Percentiles rank a stretch among this genome's conserved stretches.
Evolutionary conservation across 2,329 filamentous ascomycete species (phyloP).

Genomic region (Blastomyces gilchristii): DNA sequence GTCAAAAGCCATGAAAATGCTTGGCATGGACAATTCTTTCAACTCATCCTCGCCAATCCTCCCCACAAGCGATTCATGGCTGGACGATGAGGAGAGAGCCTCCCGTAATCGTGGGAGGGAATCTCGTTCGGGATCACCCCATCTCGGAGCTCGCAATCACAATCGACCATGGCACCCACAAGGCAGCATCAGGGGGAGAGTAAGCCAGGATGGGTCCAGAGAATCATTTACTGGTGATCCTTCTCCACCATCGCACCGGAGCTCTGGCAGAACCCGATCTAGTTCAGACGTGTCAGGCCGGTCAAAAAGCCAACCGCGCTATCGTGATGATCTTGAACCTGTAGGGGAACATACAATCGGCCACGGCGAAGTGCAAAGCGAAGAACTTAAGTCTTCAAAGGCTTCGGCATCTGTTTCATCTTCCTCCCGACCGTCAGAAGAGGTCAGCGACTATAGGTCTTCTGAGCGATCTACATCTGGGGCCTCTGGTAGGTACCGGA

Average conservation of each 20-base stretch:
- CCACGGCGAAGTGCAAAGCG: slow-evolving; percentile 20
- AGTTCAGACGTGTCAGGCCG: slow-evolving; percentile 45
- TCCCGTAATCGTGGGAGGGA: slow-evolving; percentile 25
- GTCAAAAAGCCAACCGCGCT: slow-evolving; percentile 44
- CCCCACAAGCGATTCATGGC: slow-evolving; percentile 26
- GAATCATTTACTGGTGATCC: slow-evolving; percentile 27
- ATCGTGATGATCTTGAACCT: slow-evolving; percentile 45
- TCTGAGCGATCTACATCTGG: slow-evolving; percentile 32
- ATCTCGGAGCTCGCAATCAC: slow-evolving; percentile 22
- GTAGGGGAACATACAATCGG: slow-evolving; percentile 37
- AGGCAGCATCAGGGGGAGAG: slow-evolving; percentile 14
- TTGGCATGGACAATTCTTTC: slow-evolving; percentile 27
- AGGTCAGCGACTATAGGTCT: slow-evolving; percentile 21
- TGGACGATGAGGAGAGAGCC: slow-evolving; percentile 29
- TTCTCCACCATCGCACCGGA: slow-evolving; percentile 31
- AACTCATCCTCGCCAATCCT: slow-evolving; percentile 31
- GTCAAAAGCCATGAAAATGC: slow-evolving; percentile 32
- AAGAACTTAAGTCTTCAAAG: slow-evolving; percentile 21
- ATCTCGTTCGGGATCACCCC: slow-evolving; percentile 31
- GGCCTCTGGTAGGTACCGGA: slow-evolving; percentile 31
- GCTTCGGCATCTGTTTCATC: slow-evolving; percentile 22
- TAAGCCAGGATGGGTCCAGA: slow-evolving; percentile 27
- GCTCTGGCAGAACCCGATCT: slow-evolving; percentile 42
- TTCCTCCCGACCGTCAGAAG: slow-evolving; percentile 31
- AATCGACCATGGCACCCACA: slow-evolving; percentile 10